Base-by-base conservation (phyloP, 202 grass and related monocot genomes). In the Panicum hallii region DNA sequence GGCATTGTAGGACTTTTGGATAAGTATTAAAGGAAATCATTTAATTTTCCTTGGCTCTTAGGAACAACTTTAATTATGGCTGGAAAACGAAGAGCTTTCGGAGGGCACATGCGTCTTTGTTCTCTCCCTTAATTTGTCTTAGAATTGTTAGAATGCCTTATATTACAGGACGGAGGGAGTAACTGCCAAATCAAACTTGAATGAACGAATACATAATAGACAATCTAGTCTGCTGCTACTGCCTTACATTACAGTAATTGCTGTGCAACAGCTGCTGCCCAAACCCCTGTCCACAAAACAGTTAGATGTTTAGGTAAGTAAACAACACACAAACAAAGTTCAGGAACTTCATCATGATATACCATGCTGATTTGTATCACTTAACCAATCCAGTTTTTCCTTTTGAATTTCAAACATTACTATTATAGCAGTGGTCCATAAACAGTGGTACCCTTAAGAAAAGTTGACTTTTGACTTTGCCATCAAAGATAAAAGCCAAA, bases 281-380 rank as follows among this genome's bases (percentile, higher is more conserved):
- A 32, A 40, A 64, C 77, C 11, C 4, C 11, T 22, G 9, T 41
- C 61, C 46, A 26, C 11, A 40, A 50, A 45, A 76, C 9, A 32
- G 36, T 72, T 64, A 75, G 5, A 49, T 26, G 45, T 15, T 47
- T 66, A 45, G 64, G 58, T 44, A 75, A 34, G 41, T 81, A 75
- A 78, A 75, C 79, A 30, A 5, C 23, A 28, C 5, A 34, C 3
- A 70, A 79, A 78, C 53, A 26, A 85, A 62, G 32, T 58, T 83
- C 45, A 74, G 20, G 8, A 15, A 83, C 40, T 19, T 69, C 26
- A 77, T 41, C n/a, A 47, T 68, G 42, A 74, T 68, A 45, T 26
- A 17, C 41, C 28, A 16, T 60, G 63, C 36, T 60, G 16, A 36
- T 58, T 77, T 66, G 23, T 7, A 77, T 47, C 63, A 84, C 73